phyloP scores from a whole-genome alignment of 2,329 filamentous ascomycete species.

The Cladosporium sp. region DNA sequence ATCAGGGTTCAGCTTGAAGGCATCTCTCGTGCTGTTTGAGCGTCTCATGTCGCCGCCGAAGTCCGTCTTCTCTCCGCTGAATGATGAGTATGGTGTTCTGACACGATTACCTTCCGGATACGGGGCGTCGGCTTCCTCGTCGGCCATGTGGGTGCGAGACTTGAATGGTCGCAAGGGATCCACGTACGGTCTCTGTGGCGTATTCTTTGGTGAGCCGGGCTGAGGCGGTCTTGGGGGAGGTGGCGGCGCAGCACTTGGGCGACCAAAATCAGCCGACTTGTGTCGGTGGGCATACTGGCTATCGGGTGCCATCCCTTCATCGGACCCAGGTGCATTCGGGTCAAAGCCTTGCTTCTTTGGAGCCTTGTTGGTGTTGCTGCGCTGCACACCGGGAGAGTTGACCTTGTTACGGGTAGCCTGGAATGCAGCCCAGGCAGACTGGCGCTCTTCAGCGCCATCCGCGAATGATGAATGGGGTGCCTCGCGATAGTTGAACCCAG shows the following conservation, averaged over 20 bases:
- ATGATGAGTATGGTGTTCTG: slow-evolving; percentile 52
- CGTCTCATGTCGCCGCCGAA: slow-evolving; percentile 49
- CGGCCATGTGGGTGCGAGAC: slow-evolving; percentile 16
- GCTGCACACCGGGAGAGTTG: slow-evolving; percentile 28
- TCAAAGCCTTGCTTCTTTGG: slow-evolving; percentile 56
- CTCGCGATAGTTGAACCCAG: slow-evolving; percentile 31
- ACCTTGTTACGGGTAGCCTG: slow-evolving; percentile 21
- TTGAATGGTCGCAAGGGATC: slow-evolving; percentile 37
- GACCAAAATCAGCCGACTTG: slow-evolving; percentile 27
- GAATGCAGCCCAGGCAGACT: slow-evolving; percentile 34
- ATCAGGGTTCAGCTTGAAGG: slow-evolving; percentile 25
- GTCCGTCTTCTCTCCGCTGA: slow-evolving; percentile 54
- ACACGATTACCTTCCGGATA: slow-evolving; percentile 46
- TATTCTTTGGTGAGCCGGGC: slow-evolving; percentile 24
- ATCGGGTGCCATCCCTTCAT: slow-evolving; percentile 51
- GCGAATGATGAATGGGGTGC: slow-evolving; percentile 15
- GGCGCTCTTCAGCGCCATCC: slow-evolving; percentile 26
- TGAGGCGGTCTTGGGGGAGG: slow-evolving; percentile 36
- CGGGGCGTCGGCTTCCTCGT: slow-evolving; percentile 32
- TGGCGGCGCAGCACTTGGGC: slow-evolving; percentile 23
- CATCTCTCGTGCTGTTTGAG: slow-evolving; percentile 50
- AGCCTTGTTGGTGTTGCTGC: slow-evolving; percentile 35
- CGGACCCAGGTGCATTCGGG: slow-evolving; percentile 54
- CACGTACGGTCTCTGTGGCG: slow-evolving; percentile 33
- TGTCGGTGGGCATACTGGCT: slow-evolving; percentile 26